Evolutionary conservation across 768 basidiomycete species (phyloP).

Genomic region (Leucocoprinus leucothites): DNA sequence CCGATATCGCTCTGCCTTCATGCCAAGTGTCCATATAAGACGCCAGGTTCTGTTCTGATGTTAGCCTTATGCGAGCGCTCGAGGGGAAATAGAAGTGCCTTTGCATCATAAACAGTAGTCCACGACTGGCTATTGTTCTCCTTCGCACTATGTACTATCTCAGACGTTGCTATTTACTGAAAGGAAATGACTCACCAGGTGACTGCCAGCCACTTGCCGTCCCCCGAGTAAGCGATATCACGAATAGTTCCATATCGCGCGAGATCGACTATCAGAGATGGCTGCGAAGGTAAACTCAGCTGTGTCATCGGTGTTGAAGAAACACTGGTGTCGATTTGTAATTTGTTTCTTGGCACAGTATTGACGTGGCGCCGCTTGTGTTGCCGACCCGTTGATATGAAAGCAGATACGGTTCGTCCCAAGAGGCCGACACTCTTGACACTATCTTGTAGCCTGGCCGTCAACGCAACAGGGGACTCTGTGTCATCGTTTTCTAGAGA

Average conservation of each 20-base stretch:
- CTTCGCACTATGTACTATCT: background rate
- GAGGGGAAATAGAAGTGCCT: background rate
- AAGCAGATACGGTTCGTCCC: background rate
- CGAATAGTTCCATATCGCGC: constrained; percentile 6
- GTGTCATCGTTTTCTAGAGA: too few relatives aligned
- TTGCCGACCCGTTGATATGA: background rate
- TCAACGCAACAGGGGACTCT: background rate
- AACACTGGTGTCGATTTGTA: background rate
- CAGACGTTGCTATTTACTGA: background rate
- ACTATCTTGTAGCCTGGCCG: background rate
- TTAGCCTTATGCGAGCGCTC: too few relatives aligned
- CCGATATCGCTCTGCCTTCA: background rate
- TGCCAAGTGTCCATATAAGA: background rate
- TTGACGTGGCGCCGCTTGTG: background rate
- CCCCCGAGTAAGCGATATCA: constrained; percentile 4
- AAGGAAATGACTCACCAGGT: background rate
- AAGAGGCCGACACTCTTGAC: background rate
- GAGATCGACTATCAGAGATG: background rate
- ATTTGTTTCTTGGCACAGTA: background rate
- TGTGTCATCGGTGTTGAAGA: background rate
- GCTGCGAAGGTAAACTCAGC: background rate
- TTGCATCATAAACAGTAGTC: background rate
- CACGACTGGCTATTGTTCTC: background rate
- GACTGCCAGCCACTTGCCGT: constrained; percentile 7
- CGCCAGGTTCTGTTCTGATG: background rate